Evolutionary conservation across 163 green algal species (phyloP).

Genomic region (Coccomyxa subellipsoidea): DNA sequence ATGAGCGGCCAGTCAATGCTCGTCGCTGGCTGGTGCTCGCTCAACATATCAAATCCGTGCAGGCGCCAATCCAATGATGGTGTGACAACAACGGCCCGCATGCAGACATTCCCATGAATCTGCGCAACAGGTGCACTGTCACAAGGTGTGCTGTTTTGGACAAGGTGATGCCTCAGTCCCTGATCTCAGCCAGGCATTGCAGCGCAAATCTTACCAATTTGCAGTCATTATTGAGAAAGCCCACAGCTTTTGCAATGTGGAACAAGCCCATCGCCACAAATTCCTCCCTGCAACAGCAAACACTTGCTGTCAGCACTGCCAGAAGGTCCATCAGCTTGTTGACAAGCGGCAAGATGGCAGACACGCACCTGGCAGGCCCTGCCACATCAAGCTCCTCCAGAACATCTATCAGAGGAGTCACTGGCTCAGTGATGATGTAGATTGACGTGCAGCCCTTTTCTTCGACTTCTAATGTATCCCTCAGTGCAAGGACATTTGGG

Average conservation of each 20-base stretch:
- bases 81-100: slow-evolving; percentile 86
- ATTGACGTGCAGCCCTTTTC: slow-evolving; percentile 73
- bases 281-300: slow-evolving; percentile 55
- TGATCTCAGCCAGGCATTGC: too few species aligned
- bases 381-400: slow-evolving; percentile 70
- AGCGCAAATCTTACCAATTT: slow-evolving; percentile 63
- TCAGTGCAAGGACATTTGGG: slow-evolving; percentile 90
- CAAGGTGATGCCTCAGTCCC: too few species aligned
- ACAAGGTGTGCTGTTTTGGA: too few species aligned
- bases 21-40: slow-evolving; percentile 57
- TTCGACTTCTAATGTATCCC: slow-evolving; percentile 83
- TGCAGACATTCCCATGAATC: slow-evolving; percentile 91
- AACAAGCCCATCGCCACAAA: slow-evolving; percentile 91
- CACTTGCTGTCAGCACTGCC: not conserved
- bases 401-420: slow-evolving; percentile 71
- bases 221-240: slow-evolving; percentile 97
- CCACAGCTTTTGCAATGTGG: slow-evolving; percentile 83
- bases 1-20: slow-evolving; percentile 50
- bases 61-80: slow-evolving; percentile 94
- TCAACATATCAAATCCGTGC: slow-evolving; percentile 88
- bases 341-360: too few species aligned
- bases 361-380: slow-evolving; percentile 7
- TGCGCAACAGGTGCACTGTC: slow-evolving; percentile 29
- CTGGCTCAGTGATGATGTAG: slow-evolving; percentile 93
- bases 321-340: not conserved